These are phyloP conservation scores for Neonectria magnoliae DNA, from an alignment of 2,329 filamentous ascomycete species.

Conservation along the genomic window DNA sequence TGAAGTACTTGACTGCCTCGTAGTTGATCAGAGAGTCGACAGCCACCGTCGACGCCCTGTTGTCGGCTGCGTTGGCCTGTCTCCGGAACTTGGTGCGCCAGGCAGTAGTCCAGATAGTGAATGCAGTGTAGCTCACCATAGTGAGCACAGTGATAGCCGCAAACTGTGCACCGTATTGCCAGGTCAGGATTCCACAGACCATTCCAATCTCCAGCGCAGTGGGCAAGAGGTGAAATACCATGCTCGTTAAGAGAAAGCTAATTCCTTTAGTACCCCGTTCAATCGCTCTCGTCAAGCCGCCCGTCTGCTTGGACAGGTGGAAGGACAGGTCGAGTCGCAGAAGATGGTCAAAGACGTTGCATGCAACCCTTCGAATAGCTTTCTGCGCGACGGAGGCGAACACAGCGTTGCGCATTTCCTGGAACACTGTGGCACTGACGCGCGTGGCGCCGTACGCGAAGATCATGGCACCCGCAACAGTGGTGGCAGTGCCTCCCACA, in stretches of 20 bases:
- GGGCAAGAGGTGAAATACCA: conserved; percentile 97
- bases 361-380: conserved; percentile 89
- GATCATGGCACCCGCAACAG: conserved; percentile 91
- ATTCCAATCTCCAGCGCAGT: conserved; percentile 93
- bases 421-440: conserved; percentile 88
- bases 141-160: conserved; percentile 89
- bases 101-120: conserved; percentile 94
- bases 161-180: conserved; percentile 92
- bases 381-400: conserved; percentile 98
- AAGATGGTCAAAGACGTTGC: conserved; percentile 92
- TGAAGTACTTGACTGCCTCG: conserved; percentile 99
- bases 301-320: conserved; percentile 93
- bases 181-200: conserved; percentile 96
- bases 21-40: conserved; percentile 99
- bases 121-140: conserved; percentile 95
- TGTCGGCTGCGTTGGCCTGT: conserved; percentile 95
- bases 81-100: conserved; percentile 98
- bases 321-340: conserved; percentile 91
- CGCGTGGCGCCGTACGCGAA: conserved; percentile 90
- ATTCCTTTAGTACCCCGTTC: conserved; percentile 98
- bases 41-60: conserved; percentile 92
- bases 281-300: conserved; percentile 91
- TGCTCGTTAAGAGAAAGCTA: conserved; percentile 94
- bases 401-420: conserved; percentile 93
- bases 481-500: conserved; percentile 86